These are phyloP conservation scores for Tolypocladium guangdongense DNA, from an alignment of 2,329 filamentous ascomycete genomes.

Conservation along the genomic window DNA sequence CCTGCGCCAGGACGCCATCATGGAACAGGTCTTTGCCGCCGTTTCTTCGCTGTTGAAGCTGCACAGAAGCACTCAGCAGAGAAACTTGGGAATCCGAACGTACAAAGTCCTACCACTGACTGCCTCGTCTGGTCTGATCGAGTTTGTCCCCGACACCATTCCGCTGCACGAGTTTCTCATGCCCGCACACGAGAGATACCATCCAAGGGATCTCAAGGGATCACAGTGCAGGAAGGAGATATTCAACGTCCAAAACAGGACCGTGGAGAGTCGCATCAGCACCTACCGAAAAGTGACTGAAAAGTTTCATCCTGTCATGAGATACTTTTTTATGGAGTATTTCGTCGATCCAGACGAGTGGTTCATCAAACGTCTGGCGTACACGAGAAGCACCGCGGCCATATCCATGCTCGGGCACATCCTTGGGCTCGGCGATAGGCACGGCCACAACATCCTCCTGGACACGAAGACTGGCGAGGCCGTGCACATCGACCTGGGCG, in stretches of 20 bases:
- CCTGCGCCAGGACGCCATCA: constrained; percentile 90
- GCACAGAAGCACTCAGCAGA: constrained; percentile 77
- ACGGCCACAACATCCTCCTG: constrained; percentile 93
- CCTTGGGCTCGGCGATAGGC: constrained; percentile 83
- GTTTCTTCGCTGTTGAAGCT: constrained; percentile 82
- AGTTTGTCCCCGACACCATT: constrained; percentile 91
- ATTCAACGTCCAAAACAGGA: constrained; percentile 56
- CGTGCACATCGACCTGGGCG: constrained; percentile 92
- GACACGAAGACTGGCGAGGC: constrained; percentile 86
- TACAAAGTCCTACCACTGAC: constrained; percentile 95
- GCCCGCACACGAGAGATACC: constrained; percentile 79
- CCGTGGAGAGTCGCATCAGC: constrained; percentile 58
- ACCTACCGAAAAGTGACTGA: constrained; percentile 70
- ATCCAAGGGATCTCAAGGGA: constrained; percentile 72
- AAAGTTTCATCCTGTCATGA: constrained; percentile 83
- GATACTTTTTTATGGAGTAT: constrained; percentile 93
- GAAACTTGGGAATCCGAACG: constrained; percentile 81
- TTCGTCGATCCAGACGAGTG: constrained; percentile 93
- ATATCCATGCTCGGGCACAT: constrained; percentile 93
- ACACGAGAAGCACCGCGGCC: constrained; percentile 85
- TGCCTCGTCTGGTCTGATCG: constrained; percentile 77
- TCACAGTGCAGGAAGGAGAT: constrained; percentile 72
- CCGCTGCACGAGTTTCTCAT: constrained; percentile 87
- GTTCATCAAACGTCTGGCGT: constrained; percentile 82
- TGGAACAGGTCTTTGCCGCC: constrained; percentile 98